A percentile compares a stretch with the other conserved stretches of the same genome.
Evolutionary conservation across 2,329 filamentous ascomycete genomes (phyloP).

Genomic region (Aspergillus sp.): DNA sequence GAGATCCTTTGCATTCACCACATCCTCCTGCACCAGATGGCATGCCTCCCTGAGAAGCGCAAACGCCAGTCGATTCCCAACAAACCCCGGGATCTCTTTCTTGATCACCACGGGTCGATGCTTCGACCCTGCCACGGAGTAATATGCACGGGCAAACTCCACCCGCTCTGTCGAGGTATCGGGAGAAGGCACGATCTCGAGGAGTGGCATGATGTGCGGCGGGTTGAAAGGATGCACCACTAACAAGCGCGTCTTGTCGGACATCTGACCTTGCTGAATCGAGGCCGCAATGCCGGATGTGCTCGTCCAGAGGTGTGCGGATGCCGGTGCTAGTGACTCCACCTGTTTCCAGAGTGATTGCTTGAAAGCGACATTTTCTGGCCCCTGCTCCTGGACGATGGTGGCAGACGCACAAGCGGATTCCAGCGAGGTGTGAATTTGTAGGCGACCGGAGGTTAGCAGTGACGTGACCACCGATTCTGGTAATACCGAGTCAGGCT

Average conservation of each 20-base stretch:
- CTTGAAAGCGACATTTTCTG: conserved; percentile 56
- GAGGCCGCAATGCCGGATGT: conserved; percentile 60
- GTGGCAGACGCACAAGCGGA: conserved; percentile 35
- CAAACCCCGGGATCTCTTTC: conserved; percentile 56
- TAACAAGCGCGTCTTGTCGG: conserved; percentile 46
- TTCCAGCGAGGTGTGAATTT: conserved; percentile 17
- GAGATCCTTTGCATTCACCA: conserved; percentile 53
- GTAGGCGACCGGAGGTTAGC: conserved; percentile 16
- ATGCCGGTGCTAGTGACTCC: conserved; percentile 43
- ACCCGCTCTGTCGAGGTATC: conserved; percentile 35
- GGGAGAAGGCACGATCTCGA: conserved; percentile 57
- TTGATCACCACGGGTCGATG: conserved; percentile 50
- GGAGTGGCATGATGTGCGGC: conserved; percentile 60
- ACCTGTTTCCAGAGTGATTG: conserved; percentile 52
- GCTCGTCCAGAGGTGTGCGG: conserved; percentile 57
- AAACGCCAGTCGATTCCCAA: conserved; percentile 59
- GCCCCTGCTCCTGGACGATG: conserved; percentile 61
- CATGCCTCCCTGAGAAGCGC: conserved; percentile 57
- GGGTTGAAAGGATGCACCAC: conserved; percentile 64
- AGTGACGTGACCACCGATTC: conserved; percentile 8
- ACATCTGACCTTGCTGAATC: conserved; percentile 45
- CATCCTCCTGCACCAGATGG: conserved; percentile 54
- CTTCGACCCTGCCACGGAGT: conserved; percentile 16
- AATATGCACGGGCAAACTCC: conserved; percentile 42
- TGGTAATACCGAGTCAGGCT: not conserved